phyloP scores from a whole-genome alignment of 108 stramenopile genomes.

The Fistulifera pelliculosa region DNA sequence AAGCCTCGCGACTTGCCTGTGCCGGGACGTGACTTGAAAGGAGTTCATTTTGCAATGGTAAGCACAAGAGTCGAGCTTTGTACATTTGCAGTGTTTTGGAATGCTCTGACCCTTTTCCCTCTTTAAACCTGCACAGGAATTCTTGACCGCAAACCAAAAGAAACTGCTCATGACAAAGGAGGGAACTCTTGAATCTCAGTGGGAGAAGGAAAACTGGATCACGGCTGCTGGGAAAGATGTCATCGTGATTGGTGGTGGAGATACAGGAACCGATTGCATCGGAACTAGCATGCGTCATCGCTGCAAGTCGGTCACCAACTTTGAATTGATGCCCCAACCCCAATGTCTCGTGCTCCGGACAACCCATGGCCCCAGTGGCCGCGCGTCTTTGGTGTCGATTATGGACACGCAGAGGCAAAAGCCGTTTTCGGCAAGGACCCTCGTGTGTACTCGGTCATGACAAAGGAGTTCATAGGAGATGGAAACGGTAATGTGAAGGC shows the following conservation, averaged over 20 bases:
- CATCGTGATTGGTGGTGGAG: constrained; percentile 97
- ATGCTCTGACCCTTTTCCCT: not conserved
- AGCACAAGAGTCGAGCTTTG: constrained; percentile 6
- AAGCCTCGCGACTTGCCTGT: constrained; percentile 93
- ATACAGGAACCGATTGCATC: constrained; percentile 97
- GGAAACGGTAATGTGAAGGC: constrained; percentile 86
- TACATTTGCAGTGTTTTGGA: not conserved
- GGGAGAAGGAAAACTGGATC: constrained; percentile 88
- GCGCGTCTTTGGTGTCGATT: constrained; percentile 92
- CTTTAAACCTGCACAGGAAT: constrained; percentile 63
- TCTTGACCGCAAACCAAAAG: constrained; percentile 95
- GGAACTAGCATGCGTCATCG: constrained; percentile 97
- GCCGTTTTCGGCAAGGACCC: constrained; percentile 95
- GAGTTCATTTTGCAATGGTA: constrained; percentile 89
- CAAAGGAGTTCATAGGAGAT: constrained; percentile 92
- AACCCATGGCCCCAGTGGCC: constrained; percentile 99
- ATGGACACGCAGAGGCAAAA: constrained; percentile 92
- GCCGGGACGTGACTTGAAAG: constrained; percentile 87
- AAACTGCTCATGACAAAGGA: constrained; percentile 90
- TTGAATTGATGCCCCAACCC: constrained; percentile 96
- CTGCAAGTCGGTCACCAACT: constrained; percentile 92
- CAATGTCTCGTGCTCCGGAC: constrained; percentile 79
- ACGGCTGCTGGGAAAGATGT: constrained; percentile 96
- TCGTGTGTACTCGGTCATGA: constrained; percentile 93
- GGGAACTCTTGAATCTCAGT: constrained; percentile 85